Base-by-base conservation (phyloP, 768 basidiomycete genomes). In the Boletus coccyginus region DNA sequence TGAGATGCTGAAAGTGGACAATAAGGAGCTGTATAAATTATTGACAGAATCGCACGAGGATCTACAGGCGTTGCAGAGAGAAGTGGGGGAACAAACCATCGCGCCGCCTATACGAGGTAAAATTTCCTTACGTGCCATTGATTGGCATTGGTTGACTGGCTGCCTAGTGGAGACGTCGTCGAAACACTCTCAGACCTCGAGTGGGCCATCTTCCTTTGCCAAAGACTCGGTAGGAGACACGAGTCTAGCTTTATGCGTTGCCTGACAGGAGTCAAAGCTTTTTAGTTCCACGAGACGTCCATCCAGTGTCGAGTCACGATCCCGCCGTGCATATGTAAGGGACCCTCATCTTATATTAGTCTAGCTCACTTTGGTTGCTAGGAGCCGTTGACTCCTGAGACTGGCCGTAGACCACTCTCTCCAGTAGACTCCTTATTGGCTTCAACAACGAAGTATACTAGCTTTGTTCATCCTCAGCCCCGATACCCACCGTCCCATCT, bases 21-120 rank as follows among this genome's bases (percentile, higher is more conserved):
- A 90, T 56, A 79, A 81, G 8, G 92, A 96, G 65, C 72, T 96
- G 46, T 87, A 90, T 55, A 81, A 80, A 46, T 71, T 94, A 10
- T 75, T 98, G 8, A 72, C 81, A 3, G 89, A 92, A 48, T 80
- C 89, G 2, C 81, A 92, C 29, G 92, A 95, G 65, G 90, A 94
- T 58, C 68, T 87, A 6, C 82, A 85, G 53, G 67, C 73, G 2
- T 66, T 92, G 43, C 86, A 86, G 50, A 85, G 85, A 60, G 92
- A 95, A 69, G 71, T 87, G 1, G 92, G 88, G 53, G 91, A 94
- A 65, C 80, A 85, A 33, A 75, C 83, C 29, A 83, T 84, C 52
- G 73, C 71, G 17, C 74, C 74, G 35, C 73, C 74, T 44, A 75
- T 77, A 59, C 77, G 74, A 65, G 74, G 84, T 83, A 60, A 59